Evolutionary conservation across 495 filamentous ascomycete genomes (phyloP).

Genomic region (Mytilinidion resinicola): DNA sequence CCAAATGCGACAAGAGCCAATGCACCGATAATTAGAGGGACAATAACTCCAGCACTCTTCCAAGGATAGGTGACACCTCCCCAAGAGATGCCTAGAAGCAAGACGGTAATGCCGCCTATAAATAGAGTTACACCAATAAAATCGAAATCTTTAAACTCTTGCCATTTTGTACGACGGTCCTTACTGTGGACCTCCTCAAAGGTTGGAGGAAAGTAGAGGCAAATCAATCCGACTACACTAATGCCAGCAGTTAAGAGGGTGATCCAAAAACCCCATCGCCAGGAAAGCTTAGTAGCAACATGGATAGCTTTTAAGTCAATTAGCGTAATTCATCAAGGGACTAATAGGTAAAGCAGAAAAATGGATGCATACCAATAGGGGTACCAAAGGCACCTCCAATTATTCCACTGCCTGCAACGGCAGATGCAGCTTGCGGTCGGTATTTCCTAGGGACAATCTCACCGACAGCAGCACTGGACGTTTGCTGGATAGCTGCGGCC

Average conservation of each 20-base stretch:
- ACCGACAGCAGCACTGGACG: neutral
- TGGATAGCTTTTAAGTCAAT: neutral
- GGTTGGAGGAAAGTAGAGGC: slow-evolving; percentile 1
- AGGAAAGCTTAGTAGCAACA: slow-evolving; percentile 4
- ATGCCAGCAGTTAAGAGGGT: neutral
- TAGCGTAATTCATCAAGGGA: neutral
- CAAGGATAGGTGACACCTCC: slow-evolving; percentile 10
- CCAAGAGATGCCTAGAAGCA: slow-evolving; percentile 9
- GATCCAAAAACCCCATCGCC: slow-evolving; percentile 5
- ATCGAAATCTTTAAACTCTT: slow-evolving; percentile 2
- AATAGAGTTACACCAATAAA: slow-evolving; percentile 2
- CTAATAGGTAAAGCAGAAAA: neutral
- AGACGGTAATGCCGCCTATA: neutral
- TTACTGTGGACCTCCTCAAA: slow-evolving; percentile 1
- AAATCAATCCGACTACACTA: neutral
- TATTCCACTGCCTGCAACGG: neutral
- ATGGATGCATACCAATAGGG: neutral
- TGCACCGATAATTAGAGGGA: slow-evolving; percentile 9
- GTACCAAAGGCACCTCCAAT: neutral
- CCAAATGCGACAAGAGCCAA: slow-evolving; percentile 8
- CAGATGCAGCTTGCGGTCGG: neutral
- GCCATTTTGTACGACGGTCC: slow-evolving; percentile 4
- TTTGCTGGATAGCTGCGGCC: neutral
- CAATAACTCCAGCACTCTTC: slow-evolving; percentile 3
- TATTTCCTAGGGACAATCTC: neutral